Base-by-base conservation (phyloP, 495 filamentous ascomycete species). In the Neurospora sp. region DNA sequence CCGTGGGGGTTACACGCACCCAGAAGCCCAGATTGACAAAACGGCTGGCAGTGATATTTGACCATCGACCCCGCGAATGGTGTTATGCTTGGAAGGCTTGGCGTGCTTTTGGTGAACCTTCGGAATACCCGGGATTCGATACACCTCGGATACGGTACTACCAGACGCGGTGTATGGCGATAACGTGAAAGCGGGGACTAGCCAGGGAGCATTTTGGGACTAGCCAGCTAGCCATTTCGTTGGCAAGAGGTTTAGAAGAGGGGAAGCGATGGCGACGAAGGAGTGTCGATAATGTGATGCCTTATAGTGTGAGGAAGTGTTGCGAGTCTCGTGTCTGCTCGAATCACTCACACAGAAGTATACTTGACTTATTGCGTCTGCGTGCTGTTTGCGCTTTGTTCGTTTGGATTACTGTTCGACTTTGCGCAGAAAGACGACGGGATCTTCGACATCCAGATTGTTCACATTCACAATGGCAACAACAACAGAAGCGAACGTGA, bases 21-120 rank as follows among this genome's bases (percentile, higher is more conserved):
- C 20, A 31, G 70, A 48, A 35, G 41, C 39, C 10, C 38, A 22
- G 20, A 5, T 22, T 53, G 45, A 8, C 17, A 22, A 48, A 17
- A 44, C 42, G 42, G 7, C 42, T 8, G 42, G 3, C 17, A n/a
- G 17, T 45, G 8, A 48, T 48, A 20, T 61, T 45, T 40, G 69
- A 35, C 72, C 20, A 61, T 75, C 22, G 35, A 59, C 48, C 72
- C 40, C 72, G 65, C 73, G 17, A 14, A 73, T 72, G 70, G 72
- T 73, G 69, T 71, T 73, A 78, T 73, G 72, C 38, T 70, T 45
- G 10, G 10, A 27, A 20, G 0, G 22, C 22, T 61, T 61, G 48
- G 31, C 48, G 22, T 61, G 48, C 5, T 61, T 61, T 31, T 31
- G 20, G 4, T 7, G 22, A 59, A 16, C 22, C 48, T 14, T 14